These are phyloP conservation scores for Avena eriantha DNA, from an alignment of 176 grass and related monocot species.

Conservation along the genomic window DNA sequence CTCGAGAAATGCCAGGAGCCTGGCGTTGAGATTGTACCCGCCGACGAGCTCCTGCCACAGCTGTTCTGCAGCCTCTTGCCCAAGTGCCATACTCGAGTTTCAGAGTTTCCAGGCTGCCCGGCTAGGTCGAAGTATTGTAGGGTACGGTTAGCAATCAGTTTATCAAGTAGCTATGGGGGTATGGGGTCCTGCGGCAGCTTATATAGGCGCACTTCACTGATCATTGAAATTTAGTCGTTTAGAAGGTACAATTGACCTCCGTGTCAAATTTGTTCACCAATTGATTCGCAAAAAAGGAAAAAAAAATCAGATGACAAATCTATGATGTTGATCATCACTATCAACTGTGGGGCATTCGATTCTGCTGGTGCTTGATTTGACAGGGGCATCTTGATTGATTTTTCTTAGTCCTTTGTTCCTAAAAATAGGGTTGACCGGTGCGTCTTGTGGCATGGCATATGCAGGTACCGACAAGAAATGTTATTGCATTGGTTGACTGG, in stretches of 20 bases:
- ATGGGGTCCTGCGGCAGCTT: not conserved
- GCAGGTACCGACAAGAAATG: not conserved
- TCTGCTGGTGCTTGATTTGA: slow-evolving; percentile 31
- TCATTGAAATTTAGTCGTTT: not conserved
- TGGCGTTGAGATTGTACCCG: slow-evolving; percentile 36
- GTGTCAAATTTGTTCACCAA: slow-evolving; percentile 21
- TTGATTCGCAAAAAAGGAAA: too few species aligned
- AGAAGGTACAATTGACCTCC: not conserved
- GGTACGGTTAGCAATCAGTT: not conserved
- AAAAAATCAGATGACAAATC: not conserved
- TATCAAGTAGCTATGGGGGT: not conserved
- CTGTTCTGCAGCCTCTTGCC: not conserved
- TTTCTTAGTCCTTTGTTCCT: not conserved
- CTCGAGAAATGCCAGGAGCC: slow-evolving; percentile 32
- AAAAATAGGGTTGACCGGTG: not conserved
- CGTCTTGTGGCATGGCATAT: not conserved
- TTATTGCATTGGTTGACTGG: slow-evolving; percentile 16
- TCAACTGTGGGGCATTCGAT: slow-evolving; percentile 17
- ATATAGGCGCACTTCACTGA: slow-evolving; percentile 17
- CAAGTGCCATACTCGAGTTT: slow-evolving; percentile 41
- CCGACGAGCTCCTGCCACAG: slow-evolving; percentile 37
- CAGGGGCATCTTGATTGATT: slow-evolving; percentile 14
- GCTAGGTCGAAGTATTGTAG: not conserved
- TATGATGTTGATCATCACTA: slow-evolving; percentile 39
- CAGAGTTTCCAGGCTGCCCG: not conserved